These are phyloP conservation scores for Torulaspora gathmanii DNA, from an alignment of 805 yeast species.

Conservation along the genomic window DNA sequence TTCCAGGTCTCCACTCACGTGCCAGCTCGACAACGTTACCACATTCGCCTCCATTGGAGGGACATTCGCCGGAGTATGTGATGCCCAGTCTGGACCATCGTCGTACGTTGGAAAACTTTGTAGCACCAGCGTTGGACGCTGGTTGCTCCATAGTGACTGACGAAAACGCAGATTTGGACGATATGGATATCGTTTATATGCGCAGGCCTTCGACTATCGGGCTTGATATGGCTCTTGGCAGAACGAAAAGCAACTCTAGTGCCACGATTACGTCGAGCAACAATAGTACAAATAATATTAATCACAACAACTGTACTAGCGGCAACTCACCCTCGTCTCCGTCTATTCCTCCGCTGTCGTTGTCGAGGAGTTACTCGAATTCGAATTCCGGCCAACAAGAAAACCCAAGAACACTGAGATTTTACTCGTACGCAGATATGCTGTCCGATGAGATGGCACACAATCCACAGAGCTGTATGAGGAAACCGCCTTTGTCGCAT, in stretches of 20 bases:
- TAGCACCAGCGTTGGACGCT: conserved; percentile 81
- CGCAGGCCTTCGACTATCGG: conserved; percentile 54
- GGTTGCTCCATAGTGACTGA: conserved; percentile 61
- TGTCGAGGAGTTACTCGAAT: conserved; percentile 14
- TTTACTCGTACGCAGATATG: conserved; percentile 79
- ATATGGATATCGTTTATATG: conserved; percentile 65
- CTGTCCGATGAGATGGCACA: conserved; percentile 56
- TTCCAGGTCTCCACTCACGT: conserved; percentile 6
- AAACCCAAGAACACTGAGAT: conserved; percentile 37
- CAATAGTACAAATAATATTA: not conserved
- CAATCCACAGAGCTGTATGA: conserved; percentile 34
- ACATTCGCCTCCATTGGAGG: conserved; percentile 17
- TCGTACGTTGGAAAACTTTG: conserved; percentile 55
- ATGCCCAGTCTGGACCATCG: conserved; percentile 36
- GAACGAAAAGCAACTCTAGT: conserved; percentile 33
- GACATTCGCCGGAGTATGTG: conserved; percentile 18
- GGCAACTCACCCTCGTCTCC: conserved; percentile 1
- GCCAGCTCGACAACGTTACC: conserved; percentile 6
- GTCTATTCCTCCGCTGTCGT: conserved; percentile 1
- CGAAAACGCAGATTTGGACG: conserved; percentile 53
- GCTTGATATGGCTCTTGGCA: conserved; percentile 38
- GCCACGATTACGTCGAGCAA: conserved; percentile 17
- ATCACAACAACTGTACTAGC: not conserved
- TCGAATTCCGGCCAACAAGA: conserved; percentile 22
- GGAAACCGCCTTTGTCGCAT: conserved; percentile 56